Conservation (phyloP, 352 stramenopile species). For the Phytophthora quininea region DNA sequence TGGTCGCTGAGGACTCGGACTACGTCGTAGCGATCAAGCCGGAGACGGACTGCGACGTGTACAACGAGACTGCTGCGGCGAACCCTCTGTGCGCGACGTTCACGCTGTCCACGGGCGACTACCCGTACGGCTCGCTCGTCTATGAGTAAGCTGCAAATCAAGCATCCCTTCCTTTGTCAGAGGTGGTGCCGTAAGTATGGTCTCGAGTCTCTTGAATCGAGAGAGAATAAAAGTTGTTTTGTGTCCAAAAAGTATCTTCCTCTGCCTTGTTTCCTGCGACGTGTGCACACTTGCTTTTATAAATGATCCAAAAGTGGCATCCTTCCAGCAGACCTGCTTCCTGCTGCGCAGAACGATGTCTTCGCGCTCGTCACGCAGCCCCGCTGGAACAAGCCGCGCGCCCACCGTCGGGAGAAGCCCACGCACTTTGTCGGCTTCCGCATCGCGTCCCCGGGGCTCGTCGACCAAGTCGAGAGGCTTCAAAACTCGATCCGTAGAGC, state of each 20-base stretch:
- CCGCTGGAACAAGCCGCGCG: conserved; percentile 5
- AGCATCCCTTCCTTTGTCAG: too few species aligned
- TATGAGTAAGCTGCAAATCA: too few species aligned
- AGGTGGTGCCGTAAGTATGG: too few species aligned
- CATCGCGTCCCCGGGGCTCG: conserved; percentile 24
- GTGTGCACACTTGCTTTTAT: neutral
- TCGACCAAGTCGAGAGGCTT: conserved; percentile 25
- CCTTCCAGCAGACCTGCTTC: neutral
- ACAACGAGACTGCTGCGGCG: conserved; percentile 14
- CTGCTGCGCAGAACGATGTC: conserved; percentile 1
- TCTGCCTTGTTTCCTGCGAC: neutral
- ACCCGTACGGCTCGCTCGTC: too few species aligned
- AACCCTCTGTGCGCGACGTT: conserved; percentile 43
- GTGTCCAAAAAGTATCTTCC: neutral
- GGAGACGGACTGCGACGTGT: conserved; percentile 57
- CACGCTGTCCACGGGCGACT: neutral
- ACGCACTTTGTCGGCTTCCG: conserved; percentile 62
- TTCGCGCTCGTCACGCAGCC: neutral
- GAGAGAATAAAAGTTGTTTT: neutral
- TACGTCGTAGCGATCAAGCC: conserved; percentile 58
- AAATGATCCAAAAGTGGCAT: neutral
- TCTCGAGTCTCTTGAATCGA: neutral
- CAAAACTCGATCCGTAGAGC: conserved; percentile 32
- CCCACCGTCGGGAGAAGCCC: conserved; percentile 21
- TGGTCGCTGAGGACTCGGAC: conserved; percentile 41